Conservation (phyloP, 495 filamentous ascomycete species). For the Daldinia concentrica region DNA sequence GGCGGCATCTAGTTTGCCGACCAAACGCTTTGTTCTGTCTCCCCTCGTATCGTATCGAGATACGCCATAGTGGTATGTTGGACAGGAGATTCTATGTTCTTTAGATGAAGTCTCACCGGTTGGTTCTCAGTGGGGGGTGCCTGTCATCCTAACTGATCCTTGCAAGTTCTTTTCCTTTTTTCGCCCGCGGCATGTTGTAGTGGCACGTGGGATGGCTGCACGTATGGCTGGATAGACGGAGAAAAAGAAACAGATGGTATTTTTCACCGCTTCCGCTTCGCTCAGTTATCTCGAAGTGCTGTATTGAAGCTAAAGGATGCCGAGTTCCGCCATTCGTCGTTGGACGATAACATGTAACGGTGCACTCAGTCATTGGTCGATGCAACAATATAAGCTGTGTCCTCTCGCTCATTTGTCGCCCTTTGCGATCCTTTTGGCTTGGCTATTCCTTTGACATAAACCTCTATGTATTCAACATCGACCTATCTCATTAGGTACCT, state of each 20-base stretch:
- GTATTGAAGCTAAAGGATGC: constrained; percentile 12
- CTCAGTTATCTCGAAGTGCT: not conserved
- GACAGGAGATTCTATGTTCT: constrained; percentile 1
- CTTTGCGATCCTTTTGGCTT: constrained; percentile 13
- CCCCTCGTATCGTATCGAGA: not conserved
- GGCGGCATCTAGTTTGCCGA: not conserved
- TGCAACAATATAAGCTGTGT: constrained; percentile 19
- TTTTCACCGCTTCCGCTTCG: constrained; percentile 15
- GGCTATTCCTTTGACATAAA: constrained; percentile 4
- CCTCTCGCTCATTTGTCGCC: constrained; percentile 4
- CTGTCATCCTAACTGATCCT: constrained; percentile 13
- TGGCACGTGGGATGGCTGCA: constrained; percentile 31
- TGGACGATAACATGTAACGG: constrained; percentile 19
- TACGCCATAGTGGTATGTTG: not conserved
- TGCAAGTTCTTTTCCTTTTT: constrained; percentile 15
- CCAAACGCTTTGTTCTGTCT: not conserved
- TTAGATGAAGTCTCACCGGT: constrained; percentile 8
- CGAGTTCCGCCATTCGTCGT: constrained; percentile 20
- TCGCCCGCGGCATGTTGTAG: constrained; percentile 16
- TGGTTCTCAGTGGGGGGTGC: constrained; percentile 9
- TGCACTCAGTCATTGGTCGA: constrained; percentile 14
- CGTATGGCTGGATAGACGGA: constrained; percentile 19
- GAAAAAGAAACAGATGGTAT: constrained; percentile 10
- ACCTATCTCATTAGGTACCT: constrained; percentile 21
- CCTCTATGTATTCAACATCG: constrained; percentile 4